Percentiles rank a stretch among this genome's conserved stretches.
phyloP scores from a whole-genome alignment of 345 rosid genomes.

The Crucihimalaya himalaica region DNA sequence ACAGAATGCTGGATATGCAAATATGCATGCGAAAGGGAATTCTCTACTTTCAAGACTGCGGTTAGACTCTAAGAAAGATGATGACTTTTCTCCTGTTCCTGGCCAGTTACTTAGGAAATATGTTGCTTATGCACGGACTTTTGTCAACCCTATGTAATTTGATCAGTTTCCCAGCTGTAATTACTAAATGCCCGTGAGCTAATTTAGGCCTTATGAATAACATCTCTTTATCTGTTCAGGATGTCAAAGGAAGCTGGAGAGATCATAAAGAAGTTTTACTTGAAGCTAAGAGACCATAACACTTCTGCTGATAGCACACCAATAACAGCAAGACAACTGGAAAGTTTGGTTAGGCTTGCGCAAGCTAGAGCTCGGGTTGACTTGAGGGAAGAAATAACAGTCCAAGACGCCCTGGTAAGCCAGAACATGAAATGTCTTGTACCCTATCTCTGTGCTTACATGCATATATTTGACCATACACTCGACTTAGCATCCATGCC shows the following conservation, averaged over 20 bases:
- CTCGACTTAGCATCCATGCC: background rate
- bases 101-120: slow-evolving; percentile 85
- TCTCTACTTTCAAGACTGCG: slow-evolving; percentile 82
- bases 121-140: slow-evolving; percentile 84
- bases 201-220: slow-evolving; percentile 24
- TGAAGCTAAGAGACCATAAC: slow-evolving; percentile 79
- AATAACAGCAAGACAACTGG: slow-evolving; percentile 95
- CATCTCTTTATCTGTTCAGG: slow-evolving; percentile 46
- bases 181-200: background rate
- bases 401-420: slow-evolving; percentile 82
- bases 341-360: slow-evolving; percentile 89
- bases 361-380: slow-evolving; percentile 96
- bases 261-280: slow-evolving; percentile 83
- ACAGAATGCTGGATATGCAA: slow-evolving; percentile 44
- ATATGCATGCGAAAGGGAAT: slow-evolving; percentile 47
- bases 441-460: background rate
- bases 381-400: slow-evolving; percentile 88
- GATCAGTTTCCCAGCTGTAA: slow-evolving; percentile 18
- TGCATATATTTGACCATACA: slow-evolving; percentile 19
- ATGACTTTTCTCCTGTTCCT: slow-evolving; percentile 77
- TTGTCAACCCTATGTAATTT: slow-evolving; percentile 80
- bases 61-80: slow-evolving; percentile 68
- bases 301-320: slow-evolving; percentile 94
- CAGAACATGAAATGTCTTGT: background rate
- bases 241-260: slow-evolving; percentile 92